Evolutionary conservation across 2,329 filamentous ascomycete species (phyloP).

Genomic region (Cordyceps farinosa): DNA sequence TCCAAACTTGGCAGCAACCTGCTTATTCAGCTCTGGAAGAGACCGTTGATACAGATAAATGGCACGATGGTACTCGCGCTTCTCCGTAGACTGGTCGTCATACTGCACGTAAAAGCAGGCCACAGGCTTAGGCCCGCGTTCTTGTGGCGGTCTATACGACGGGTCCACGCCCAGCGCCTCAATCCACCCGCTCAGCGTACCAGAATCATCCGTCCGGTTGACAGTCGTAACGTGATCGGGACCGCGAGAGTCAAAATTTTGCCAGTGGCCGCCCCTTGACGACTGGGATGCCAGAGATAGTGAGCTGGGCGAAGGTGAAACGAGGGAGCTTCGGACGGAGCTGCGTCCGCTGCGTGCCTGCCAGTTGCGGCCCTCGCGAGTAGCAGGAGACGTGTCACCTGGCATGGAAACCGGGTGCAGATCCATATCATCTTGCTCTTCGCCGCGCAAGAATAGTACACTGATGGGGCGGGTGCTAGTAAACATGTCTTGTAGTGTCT

Average conservation of each 20-base stretch:
- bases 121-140: constrained; percentile 66
- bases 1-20: constrained; percentile 74
- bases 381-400: constrained; percentile 62
- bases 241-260: constrained; percentile 53
- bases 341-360: constrained; percentile 50
- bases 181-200: constrained; percentile 75
- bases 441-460: constrained; percentile 72
- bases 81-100: constrained; percentile 48
- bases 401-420: constrained; percentile 70
- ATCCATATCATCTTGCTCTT: constrained; percentile 76
- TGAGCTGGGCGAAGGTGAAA: constrained; percentile 65
- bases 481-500: constrained; percentile 82
- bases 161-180: constrained; percentile 89
- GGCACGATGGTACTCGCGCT: constrained; percentile 70
- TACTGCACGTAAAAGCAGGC: constrained; percentile 84
- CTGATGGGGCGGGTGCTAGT: constrained; percentile 77
- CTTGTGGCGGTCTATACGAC: constrained; percentile 73
- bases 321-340: constrained; percentile 59
- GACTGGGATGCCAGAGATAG: constrained; percentile 58
- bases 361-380: constrained; percentile 50
- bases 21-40: constrained; percentile 66
- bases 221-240: constrained; percentile 53
- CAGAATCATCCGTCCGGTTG: constrained; percentile 55
- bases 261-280: constrained; percentile 48
- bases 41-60: constrained; percentile 80